phyloP scores from a whole-genome alignment of 495 filamentous ascomycete genomes.

The Aspergillus avenaceus region DNA sequence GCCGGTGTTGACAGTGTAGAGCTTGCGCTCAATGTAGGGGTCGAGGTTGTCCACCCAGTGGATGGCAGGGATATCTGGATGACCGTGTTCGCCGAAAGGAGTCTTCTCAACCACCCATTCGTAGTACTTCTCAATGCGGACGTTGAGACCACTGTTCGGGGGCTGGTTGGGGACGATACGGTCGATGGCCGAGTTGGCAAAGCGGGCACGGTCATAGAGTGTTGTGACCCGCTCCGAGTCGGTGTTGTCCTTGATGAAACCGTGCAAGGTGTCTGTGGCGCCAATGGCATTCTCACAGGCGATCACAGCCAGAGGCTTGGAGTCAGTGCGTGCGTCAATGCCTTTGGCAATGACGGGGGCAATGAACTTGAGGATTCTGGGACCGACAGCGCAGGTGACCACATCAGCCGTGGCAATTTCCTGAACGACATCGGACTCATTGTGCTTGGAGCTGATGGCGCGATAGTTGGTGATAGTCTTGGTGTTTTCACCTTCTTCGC shows the following conservation, averaged over 20 bases:
- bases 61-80: slow-evolving; percentile 78
- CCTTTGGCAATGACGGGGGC: slow-evolving; percentile 91
- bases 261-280: slow-evolving; percentile 79
- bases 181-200: slow-evolving; percentile 96
- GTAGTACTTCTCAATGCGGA: slow-evolving; percentile 95
- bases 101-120: slow-evolving; percentile 93
- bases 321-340: slow-evolving; percentile 67
- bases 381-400: slow-evolving; percentile 95
- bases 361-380: slow-evolving; percentile 92
- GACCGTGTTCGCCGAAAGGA: slow-evolving; percentile 63
- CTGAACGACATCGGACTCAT: slow-evolving; percentile 72
- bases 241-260: slow-evolving; percentile 76
- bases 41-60: slow-evolving; percentile 86
- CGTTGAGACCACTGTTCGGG: slow-evolving; percentile 73
- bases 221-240: slow-evolving; percentile 52
- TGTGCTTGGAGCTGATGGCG: slow-evolving; percentile 86
- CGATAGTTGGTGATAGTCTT: slow-evolving; percentile 89
- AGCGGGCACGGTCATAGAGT: slow-evolving; percentile 64
- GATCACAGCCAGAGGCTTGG: slow-evolving; percentile 79
- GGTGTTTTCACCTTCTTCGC: slow-evolving; percentile 73
- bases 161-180: slow-evolving; percentile 91
- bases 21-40: slow-evolving; percentile 98
- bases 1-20: slow-evolving; percentile 98
- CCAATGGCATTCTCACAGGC: slow-evolving; percentile 97
- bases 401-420: slow-evolving; percentile 85